These are phyloP conservation scores for Sugiyamaella sp. DNA, from an alignment of 1,139 yeast genomes.

Conservation along the genomic window DNA sequence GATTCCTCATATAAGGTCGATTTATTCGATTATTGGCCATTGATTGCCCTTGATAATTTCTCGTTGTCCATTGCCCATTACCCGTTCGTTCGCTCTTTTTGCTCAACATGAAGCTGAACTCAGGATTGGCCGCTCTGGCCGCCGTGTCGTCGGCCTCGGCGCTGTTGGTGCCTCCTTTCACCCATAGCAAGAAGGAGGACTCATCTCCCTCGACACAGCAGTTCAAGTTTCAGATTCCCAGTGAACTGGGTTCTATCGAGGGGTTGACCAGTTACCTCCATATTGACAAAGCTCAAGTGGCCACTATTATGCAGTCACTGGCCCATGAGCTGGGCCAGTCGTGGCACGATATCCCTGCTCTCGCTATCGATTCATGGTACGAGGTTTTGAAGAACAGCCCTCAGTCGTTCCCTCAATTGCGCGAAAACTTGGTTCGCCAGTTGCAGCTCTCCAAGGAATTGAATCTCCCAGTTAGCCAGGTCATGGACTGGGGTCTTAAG, in stretches of 20 bases:
- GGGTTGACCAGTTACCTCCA: slow-evolving; percentile 18
- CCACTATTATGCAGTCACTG: slow-evolving; percentile 25
- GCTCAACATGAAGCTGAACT: slow-evolving; percentile 9
- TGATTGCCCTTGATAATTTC: neutral
- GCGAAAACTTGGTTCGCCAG: slow-evolving; percentile 17
- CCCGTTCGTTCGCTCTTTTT: no score
- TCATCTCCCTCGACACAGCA: slow-evolving; percentile 12
- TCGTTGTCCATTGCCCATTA: neutral
- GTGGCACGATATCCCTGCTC: slow-evolving; percentile 34
- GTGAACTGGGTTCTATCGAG: slow-evolving; percentile 17
- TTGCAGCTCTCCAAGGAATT: slow-evolving; percentile 20
- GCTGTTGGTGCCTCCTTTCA: slow-evolving; percentile 10
- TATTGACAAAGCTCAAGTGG: slow-evolving; percentile 20
- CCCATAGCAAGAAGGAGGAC: neutral
- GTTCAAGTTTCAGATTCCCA: slow-evolving; percentile 22
- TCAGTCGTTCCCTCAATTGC: slow-evolving; percentile 19
- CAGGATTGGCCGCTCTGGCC: slow-evolving; percentile 11
- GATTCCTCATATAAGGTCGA: no score
- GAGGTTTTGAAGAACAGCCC: slow-evolving; percentile 30
- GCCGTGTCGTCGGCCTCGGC: slow-evolving; percentile 13
- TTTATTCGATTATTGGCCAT: neutral
- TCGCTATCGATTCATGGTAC: slow-evolving; percentile 38
- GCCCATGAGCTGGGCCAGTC: slow-evolving; percentile 36
- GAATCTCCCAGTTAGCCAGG: slow-evolving; percentile 18
- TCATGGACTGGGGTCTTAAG: slow-evolving; percentile 20